Conservation (phyloP, 2,329 filamentous ascomycete genomes). For the Colletotrichum kahawae region DNA sequence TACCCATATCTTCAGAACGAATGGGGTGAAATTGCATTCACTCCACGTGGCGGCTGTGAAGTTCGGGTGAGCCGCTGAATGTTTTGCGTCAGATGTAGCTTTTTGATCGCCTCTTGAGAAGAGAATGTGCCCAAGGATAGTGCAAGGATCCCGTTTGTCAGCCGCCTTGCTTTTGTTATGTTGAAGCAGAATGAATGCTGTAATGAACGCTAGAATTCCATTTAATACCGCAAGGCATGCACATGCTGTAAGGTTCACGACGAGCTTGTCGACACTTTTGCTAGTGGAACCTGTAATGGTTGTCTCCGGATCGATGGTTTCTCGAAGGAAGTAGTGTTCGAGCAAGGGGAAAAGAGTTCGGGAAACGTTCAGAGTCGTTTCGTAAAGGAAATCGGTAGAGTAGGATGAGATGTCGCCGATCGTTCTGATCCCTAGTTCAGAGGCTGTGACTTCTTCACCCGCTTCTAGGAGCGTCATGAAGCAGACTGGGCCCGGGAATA, state of each 20-base stretch:
- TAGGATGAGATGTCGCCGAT: neutral
- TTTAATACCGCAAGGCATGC: neutral
- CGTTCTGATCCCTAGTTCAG: too few species aligned
- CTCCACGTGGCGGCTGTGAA: too few species aligned
- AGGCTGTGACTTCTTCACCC: too few species aligned
- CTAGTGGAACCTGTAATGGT: neutral
- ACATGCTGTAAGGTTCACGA: neutral
- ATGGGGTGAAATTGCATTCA: neutral
- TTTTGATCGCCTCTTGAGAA: neutral
- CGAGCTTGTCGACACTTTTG: neutral
- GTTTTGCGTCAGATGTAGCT: too few species aligned
- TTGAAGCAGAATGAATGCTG: neutral
- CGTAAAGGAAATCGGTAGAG: neutral
- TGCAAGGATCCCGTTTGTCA: neutral
- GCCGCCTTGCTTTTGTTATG: neutral
- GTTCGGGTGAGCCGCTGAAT: too few species aligned
- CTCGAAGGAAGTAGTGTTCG: neutral
- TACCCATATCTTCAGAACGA: neutral
- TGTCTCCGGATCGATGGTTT: too few species aligned
- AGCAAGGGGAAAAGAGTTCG: neutral
- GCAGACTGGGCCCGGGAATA: too few species aligned
- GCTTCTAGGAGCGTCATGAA: too few species aligned
- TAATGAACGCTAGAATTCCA: neutral
- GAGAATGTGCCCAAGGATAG: neutral
- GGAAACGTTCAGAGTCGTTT: neutral